Conservation (phyloP, 1,139 yeast species). For the Scheffersomyces cryptocercus region DNA sequence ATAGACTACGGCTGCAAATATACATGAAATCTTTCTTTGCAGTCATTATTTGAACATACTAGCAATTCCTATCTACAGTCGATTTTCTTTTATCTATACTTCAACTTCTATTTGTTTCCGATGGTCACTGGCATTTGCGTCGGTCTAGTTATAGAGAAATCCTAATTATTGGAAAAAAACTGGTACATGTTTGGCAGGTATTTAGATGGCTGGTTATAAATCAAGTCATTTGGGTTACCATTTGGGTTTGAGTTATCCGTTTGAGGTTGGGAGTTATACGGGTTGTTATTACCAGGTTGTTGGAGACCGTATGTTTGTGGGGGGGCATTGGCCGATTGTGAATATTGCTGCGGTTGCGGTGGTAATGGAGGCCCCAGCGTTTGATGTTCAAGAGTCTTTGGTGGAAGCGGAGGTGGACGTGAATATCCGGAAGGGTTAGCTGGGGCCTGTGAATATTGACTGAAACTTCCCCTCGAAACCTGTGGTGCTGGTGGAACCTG, state of each 20-base stretch:
- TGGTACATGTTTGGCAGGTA: slow-evolving; percentile 51
- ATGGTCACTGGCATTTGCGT: too few relatives aligned
- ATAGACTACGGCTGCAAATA: too few relatives aligned
- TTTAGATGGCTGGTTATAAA: slow-evolving; percentile 50
- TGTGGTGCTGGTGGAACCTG: background rate
- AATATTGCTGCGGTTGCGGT: slow-evolving; percentile 13
- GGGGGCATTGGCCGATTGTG: slow-evolving; percentile 3
- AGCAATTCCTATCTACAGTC: too few relatives aligned
- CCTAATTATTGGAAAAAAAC: slow-evolving; percentile 26
- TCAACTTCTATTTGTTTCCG: too few relatives aligned
- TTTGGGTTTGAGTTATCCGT: slow-evolving; percentile 3
- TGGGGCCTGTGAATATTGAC: background rate
- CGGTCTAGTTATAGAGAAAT: too few relatives aligned
- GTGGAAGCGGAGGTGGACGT: slow-evolving; percentile 9
- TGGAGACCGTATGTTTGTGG: slow-evolving; percentile 3
- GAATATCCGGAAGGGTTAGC: background rate
- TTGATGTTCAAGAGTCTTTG: slow-evolving; percentile 6
- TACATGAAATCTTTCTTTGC: too few relatives aligned
- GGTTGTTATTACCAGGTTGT: slow-evolving; percentile 4
- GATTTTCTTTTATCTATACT: too few relatives aligned
- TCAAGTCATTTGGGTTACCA: slow-evolving; percentile 20
- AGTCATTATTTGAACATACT: too few relatives aligned
- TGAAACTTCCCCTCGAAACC: background rate
- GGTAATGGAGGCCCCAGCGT: slow-evolving; percentile 19
- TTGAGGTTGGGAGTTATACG: slow-evolving; percentile 7